Conservation (phyloP, 2,329 filamentous ascomycete species). For the Gnomoniopsis smithogilvyi region DNA sequence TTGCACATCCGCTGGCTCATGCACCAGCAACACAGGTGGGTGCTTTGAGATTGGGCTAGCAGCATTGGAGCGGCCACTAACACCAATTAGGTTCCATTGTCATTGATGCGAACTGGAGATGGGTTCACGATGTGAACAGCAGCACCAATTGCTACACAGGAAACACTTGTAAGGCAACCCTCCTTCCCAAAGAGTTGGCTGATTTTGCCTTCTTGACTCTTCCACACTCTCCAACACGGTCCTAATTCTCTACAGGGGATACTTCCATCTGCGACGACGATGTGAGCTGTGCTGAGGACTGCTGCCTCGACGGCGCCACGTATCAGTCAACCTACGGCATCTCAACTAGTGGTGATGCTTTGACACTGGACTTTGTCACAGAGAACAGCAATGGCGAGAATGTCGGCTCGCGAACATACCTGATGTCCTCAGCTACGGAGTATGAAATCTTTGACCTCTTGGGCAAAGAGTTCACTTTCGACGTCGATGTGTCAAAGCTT, state of each 20-base stretch:
- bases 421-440: slow-evolving; percentile 57
- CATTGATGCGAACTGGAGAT: slow-evolving; percentile 61
- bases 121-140: slow-evolving; percentile 46
- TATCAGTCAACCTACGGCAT: slow-evolving; percentile 46
- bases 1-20: slow-evolving; percentile 47
- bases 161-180: slow-evolving; percentile 34
- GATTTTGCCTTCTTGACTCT: too few species aligned
- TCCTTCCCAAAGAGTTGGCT: too few species aligned
- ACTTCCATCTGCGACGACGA: slow-evolving; percentile 34
- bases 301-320: slow-evolving; percentile 44
- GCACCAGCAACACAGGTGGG: slow-evolving; percentile 39
- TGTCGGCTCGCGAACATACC: slow-evolving; percentile 57
- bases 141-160: slow-evolving; percentile 56
- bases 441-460: slow-evolving; percentile 65
- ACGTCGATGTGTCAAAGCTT: slow-evolving; percentile 66
- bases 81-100: slow-evolving; percentile 38
- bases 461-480: slow-evolving; percentile 69
- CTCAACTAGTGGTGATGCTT: slow-evolving; percentile 37
- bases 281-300: slow-evolving; percentile 39
- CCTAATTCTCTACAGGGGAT: too few species aligned
- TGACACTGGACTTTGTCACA: slow-evolving; percentile 51
- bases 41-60: too few species aligned
- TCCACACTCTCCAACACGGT: too few species aligned
- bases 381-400: slow-evolving; percentile 38
- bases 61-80: too few species aligned